Evolutionary conservation across 2,329 filamentous ascomycete species (phyloP).

Genomic region (Talaromyces sp.): DNA sequence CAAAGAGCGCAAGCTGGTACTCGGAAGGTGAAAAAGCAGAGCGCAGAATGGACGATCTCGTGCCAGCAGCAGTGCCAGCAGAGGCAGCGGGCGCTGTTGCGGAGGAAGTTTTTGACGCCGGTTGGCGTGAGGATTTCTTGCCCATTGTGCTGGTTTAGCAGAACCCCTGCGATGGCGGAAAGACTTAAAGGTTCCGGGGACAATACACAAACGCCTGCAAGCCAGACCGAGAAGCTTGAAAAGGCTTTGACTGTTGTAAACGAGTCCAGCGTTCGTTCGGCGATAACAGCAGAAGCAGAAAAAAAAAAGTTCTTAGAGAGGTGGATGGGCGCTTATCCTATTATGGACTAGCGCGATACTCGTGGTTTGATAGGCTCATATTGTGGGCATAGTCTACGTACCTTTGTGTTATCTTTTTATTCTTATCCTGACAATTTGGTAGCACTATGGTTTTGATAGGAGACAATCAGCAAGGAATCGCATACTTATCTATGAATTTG

Average conservation of each 20-base stretch:
- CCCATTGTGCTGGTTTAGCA: constrained; percentile 32
- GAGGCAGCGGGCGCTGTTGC: constrained; percentile 33
- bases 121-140: constrained; percentile 39
- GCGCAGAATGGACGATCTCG: constrained; percentile 44
- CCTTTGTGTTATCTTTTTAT: not conserved
- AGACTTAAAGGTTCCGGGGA: not conserved
- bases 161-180: not conserved
- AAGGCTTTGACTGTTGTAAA: not conserved
- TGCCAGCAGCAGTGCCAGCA: constrained; percentile 30
- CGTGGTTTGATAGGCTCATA: not conserved
- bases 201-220: not conserved
- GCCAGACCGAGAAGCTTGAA: not conserved
- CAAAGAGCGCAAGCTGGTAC: constrained; percentile 48
- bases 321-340: constrained; percentile 25
- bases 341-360: constrained; percentile 19
- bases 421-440: too few species aligned
- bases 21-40: constrained; percentile 47
- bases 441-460: too few species aligned
- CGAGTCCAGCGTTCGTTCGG: constrained; percentile 1
- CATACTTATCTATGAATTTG: not conserved
- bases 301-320: constrained; percentile 40
- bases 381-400: not conserved
- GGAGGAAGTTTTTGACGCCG: constrained; percentile 41
- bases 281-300: constrained; percentile 14
- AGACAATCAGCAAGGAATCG: not conserved